These are phyloP conservation scores for Alternaria dauci DNA, from an alignment of 2,329 filamentous ascomycete species.

Conservation along the genomic window DNA sequence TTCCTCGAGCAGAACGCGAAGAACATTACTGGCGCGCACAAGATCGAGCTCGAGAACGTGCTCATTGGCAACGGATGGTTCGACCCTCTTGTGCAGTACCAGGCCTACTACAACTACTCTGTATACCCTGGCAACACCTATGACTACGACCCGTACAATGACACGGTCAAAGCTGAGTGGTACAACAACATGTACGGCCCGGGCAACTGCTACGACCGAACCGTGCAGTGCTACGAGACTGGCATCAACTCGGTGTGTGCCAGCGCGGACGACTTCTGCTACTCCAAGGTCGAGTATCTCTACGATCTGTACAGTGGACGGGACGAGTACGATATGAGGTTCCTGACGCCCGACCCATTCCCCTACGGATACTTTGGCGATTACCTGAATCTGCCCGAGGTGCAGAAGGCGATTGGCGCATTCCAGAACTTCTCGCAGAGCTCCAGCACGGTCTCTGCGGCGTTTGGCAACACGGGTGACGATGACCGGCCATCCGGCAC, in stretches of 20 bases:
- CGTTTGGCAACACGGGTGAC: constrained; percentile 61
- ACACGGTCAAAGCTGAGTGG: constrained; percentile 58
- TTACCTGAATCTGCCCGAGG: constrained; percentile 65
- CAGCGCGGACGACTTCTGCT: constrained; percentile 65
- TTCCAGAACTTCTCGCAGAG: constrained; percentile 65
- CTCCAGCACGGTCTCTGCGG: constrained; percentile 54
- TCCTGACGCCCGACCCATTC: constrained; percentile 65
- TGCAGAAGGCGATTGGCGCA: constrained; percentile 67
- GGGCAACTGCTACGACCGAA: constrained; percentile 68
- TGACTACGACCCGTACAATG: constrained; percentile 63
- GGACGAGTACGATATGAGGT: constrained; percentile 68
- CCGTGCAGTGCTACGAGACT: constrained; percentile 63
- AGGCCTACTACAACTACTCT: constrained; percentile 66
- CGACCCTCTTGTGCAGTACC: constrained; percentile 64
- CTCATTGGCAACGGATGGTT: constrained; percentile 69
- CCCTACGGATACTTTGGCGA: constrained; percentile 63
- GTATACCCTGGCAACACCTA: constrained; percentile 66
- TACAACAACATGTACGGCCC: constrained; percentile 68
- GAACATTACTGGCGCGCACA: constrained; percentile 54
- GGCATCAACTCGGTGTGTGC: constrained; percentile 62
- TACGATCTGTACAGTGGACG: constrained; percentile 62
- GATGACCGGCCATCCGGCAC: constrained; percentile 57
- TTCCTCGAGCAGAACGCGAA: constrained; percentile 58
- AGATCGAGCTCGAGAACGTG: constrained; percentile 61
- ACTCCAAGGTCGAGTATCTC: constrained; percentile 60